Percentiles rank a stretch among this genome's conserved stretches.
Conservation (phyloP, 2,329 filamentous ascomycete genomes). For the Fusarium circinatum region DNA sequence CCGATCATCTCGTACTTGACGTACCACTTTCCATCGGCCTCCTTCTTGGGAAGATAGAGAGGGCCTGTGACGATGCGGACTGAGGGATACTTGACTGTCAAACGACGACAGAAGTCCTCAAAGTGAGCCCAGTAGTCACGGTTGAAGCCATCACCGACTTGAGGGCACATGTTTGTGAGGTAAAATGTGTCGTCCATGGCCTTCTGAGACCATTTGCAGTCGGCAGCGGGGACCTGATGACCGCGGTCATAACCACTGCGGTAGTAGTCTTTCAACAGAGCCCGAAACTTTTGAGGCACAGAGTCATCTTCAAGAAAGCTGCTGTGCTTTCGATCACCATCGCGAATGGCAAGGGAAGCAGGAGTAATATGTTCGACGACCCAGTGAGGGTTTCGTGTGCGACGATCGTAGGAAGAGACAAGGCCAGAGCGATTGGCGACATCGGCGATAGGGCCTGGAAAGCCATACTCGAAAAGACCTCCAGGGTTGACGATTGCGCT, state of each 20-base stretch:
- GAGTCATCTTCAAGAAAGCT: conserved; percentile 82
- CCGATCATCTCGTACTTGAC: conserved; percentile 97
- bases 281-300: conserved; percentile 88
- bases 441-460: conserved; percentile 90
- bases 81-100: conserved; percentile 83
- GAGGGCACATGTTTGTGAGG: conserved; percentile 96
- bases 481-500: conserved; percentile 73
- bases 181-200: conserved; percentile 97
- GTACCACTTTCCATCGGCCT: conserved; percentile 88
- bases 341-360: conserved; percentile 76
- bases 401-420: conserved; percentile 89
- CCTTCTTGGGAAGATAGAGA: conserved; percentile 87
- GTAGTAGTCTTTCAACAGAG: conserved; percentile 91
- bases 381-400: conserved; percentile 92
- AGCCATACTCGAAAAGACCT: conserved; percentile 86
- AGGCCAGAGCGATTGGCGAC: conserved; percentile 80
- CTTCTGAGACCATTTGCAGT: conserved; percentile 92
- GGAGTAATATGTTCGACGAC: conserved; percentile 97
- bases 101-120: conserved; percentile 91
- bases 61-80: conserved; percentile 95
- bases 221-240: conserved; percentile 96
- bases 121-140: conserved; percentile 99
- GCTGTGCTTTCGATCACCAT: conserved; percentile 86
- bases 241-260: conserved; percentile 94
- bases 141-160: conserved; percentile 98